phyloP scores from a whole-genome alignment of 75 land plant genomes.

The Ceratopteris richardii region DNA sequence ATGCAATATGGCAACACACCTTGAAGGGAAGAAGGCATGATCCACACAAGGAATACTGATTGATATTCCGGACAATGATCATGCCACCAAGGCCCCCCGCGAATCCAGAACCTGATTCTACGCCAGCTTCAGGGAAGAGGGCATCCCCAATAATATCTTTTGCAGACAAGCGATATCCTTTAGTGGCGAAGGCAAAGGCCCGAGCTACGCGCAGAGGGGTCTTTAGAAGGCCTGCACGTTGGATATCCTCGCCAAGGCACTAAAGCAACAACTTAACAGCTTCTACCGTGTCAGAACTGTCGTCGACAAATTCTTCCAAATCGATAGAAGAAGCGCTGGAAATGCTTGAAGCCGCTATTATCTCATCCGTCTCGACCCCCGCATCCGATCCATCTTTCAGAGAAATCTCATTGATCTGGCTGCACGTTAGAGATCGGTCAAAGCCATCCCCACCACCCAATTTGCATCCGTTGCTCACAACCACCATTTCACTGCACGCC shows the following conservation, averaged over 20 bases:
- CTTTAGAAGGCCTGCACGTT: conserved; percentile 70
- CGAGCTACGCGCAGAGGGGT: too few species aligned
- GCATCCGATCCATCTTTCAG: too few species aligned
- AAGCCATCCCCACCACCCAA: too few species aligned
- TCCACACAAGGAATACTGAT: conserved; percentile 72
- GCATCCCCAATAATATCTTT: conserved; percentile 73
- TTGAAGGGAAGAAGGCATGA: conserved; percentile 84
- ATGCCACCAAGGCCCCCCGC: conserved; percentile 85
- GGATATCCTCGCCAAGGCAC: too few species aligned
- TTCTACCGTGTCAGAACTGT: conserved; percentile 29
- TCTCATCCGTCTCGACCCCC: too few species aligned
- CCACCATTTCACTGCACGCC: too few species aligned
- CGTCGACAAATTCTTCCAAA: conserved; percentile 3
- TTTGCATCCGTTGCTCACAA: too few species aligned
- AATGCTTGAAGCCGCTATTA: too few species aligned
- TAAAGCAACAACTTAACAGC: conserved; percentile 66
- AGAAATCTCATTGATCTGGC: too few species aligned
- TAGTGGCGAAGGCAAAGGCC: conserved; percentile 54
- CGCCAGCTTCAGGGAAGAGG: conserved; percentile 73
- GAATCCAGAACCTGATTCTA: conserved; percentile 43
- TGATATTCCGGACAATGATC: conserved; percentile 79
- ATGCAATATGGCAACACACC: conserved; percentile 72
- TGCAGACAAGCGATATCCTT: conserved; percentile 64
- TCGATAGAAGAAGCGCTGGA: neutral
- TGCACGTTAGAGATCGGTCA: too few species aligned